Evolutionary conservation across 2,329 filamentous ascomycete species (phyloP), one percentile per base, ranked within the genome.

Genomic region (Monilinia polystroma): DNA sequence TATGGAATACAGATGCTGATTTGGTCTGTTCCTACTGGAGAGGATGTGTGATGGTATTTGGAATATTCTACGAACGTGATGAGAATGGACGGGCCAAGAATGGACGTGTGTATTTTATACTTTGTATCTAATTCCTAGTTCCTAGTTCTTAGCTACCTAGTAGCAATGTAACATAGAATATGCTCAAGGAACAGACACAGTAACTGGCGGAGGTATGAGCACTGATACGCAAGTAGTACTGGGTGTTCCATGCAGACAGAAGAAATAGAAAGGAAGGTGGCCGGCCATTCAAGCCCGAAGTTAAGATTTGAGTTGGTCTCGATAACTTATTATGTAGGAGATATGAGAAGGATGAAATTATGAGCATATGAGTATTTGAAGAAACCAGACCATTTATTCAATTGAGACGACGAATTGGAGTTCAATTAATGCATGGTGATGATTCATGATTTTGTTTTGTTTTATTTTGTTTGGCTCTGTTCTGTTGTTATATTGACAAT

Each of bases 111-210:
- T 38, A 51, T 51, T 23, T 23, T 26, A 47, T 20, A 47, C 16
- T 20, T 59, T 7, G 4, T 60, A 38, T 12, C 16, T 43, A 41
- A 14, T 11, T 12, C 11, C 38, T 41, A 43, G 41, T 16, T 43
- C 32, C 58, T 41, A 26, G 45, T 11, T 60, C 45, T 12, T 32
- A 60, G 58, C 45, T 51, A 62, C 45, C 45, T 62, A 41, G 43
- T 35, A 59, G 58, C 45, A 58, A 38, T 62, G 45, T 23, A 51
- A 38, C 29, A 51, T 26, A 38, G 14, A 41, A 38, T 14, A 29
- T 51, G 43, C 29, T 51, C 45, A 18, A 35, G n/a, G 11, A 51
- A 51, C 26, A 35, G 26, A 23, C 57, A 49, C n/a, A 2, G 26
- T 35, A 18, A 32, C 11, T 23, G 18, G 45, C 23, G 29, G 16